phyloP scores from a whole-genome alignment of 768 basidiomycete genomes.

The Sistotremastrum suecicum region DNA sequence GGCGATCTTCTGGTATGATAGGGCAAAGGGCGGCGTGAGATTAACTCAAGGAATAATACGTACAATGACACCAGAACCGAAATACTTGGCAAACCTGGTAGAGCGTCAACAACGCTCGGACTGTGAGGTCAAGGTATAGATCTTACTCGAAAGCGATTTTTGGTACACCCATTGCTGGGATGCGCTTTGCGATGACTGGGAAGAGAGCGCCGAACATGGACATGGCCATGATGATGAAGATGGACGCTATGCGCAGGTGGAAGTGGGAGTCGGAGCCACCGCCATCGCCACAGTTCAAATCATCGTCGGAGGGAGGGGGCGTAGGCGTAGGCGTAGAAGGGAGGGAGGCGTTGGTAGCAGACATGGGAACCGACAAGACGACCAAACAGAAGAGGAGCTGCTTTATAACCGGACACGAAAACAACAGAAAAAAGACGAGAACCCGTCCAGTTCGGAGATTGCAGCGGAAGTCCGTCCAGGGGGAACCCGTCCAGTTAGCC shows the following conservation, averaged over 20 bases:
- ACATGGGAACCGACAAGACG: too few relatives aligned
- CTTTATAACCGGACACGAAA: too few relatives aligned
- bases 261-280: conserved; percentile 35
- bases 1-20: conserved; percentile 1
- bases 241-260: conserved; percentile 48
- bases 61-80: conserved; percentile 82
- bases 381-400: too few relatives aligned
- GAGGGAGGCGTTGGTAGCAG: too few relatives aligned
- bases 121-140: background rate
- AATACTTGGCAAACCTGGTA: conserved; percentile 63
- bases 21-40: background rate
- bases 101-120: background rate
- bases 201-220: conserved; percentile 53
- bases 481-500: too few relatives aligned
- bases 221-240: conserved; percentile 59
- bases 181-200: conserved; percentile 48
- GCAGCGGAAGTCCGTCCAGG: too few relatives aligned
- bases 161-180: conserved; percentile 41
- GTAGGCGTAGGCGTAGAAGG: too few relatives aligned
- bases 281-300: conserved; percentile 30
- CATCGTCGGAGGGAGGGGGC: too few relatives aligned
- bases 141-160: conserved; percentile 50
- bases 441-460: too few relatives aligned
- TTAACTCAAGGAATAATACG: conserved; percentile 13
- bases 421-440: too few relatives aligned